These are phyloP conservation scores for Arabidopsis hybrid DNA, from an alignment of 441 rosid genomes.

Conservation along the genomic window DNA sequence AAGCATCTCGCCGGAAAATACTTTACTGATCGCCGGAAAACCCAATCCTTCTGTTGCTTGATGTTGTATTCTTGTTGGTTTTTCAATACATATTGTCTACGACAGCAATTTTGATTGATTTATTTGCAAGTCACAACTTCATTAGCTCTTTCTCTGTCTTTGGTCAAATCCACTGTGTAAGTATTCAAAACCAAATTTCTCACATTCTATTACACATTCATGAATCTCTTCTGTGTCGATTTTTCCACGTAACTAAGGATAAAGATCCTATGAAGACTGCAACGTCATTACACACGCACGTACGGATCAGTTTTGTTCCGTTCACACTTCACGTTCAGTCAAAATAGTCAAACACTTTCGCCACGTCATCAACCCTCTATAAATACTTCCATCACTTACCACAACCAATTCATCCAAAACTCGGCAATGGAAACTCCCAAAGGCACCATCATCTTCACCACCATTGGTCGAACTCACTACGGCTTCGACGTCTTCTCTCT, in stretches of 20 bases:
- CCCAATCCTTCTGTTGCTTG: not conserved
- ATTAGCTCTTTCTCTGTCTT: not conserved
- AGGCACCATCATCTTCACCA: conserved; percentile 73
- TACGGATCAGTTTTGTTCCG: conserved; percentile 29
- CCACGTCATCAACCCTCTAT: conserved; percentile 21
- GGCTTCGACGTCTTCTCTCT: conserved; percentile 86
- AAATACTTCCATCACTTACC: conserved; percentile 5
- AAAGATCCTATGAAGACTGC: conserved; percentile 7
- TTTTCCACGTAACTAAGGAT: conserved; percentile 25
- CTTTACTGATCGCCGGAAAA: conserved; percentile 62
- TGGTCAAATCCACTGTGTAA: not conserved
- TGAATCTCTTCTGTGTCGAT: conserved; percentile 16
- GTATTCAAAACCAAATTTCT: conserved; percentile 26
- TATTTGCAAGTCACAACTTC: not conserved
- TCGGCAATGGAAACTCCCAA: conserved; percentile 51
- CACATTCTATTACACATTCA: conserved; percentile 1
- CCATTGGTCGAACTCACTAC: conserved; percentile 69
- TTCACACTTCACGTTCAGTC: conserved; percentile 38
- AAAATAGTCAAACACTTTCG: not conserved
- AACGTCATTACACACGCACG: conserved; percentile 42
- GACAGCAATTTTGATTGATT: conserved; percentile 25
- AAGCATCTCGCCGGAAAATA: conserved; percentile 81
- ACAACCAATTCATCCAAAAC: not conserved
- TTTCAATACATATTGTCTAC: not conserved
- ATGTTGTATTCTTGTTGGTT: conserved; percentile 21